These are phyloP conservation scores for Phytophthora sansomeana DNA, from an alignment of 352 stramenopile genomes.

Conservation along the genomic window DNA sequence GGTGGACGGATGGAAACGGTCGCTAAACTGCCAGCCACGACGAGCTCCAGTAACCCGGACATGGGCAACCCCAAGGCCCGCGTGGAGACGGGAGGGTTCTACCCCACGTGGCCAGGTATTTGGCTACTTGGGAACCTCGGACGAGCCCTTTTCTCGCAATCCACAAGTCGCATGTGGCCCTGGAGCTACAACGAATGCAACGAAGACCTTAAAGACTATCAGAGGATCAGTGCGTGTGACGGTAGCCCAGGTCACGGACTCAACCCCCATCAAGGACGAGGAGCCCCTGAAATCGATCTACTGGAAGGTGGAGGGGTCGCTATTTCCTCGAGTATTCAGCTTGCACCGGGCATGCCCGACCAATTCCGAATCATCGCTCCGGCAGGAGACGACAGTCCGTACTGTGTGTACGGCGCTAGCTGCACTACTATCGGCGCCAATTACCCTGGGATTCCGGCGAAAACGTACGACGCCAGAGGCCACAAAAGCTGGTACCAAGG, in stretches of 20 bases:
- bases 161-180: conserved; percentile 94
- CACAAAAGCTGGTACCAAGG: conserved; percentile 67
- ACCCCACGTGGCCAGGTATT: conserved; percentile 94
- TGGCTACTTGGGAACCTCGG: conserved; percentile 97
- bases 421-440: conserved; percentile 62
- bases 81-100: conserved; percentile 53
- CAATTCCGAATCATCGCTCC: conserved; percentile 55
- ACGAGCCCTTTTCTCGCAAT: conserved; percentile 92
- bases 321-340: conserved; percentile 91
- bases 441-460: conserved; percentile 50
- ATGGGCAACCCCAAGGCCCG: conserved; percentile 46
- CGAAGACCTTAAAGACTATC: conserved; percentile 33
- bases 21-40: conserved; percentile 89
- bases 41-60: conserved; percentile 61
- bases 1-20: conserved; percentile 91
- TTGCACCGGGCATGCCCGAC: conserved; percentile 76
- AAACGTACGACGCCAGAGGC: conserved; percentile 44
- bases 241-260: conserved; percentile 90
- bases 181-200: conserved; percentile 95
- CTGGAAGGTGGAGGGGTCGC: conserved; percentile 82
- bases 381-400: conserved; percentile 33
- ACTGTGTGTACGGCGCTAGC: conserved; percentile 48
- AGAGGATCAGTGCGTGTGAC: conserved; percentile 89
- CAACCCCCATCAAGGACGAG: conserved; percentile 83
- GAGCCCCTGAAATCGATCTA: conserved; percentile 96